Percentiles rank a stretch among this genome's conserved stretches.
phyloP scores from a whole-genome alignment of 768 basidiomycete species.

The Suillus plorans region DNA sequence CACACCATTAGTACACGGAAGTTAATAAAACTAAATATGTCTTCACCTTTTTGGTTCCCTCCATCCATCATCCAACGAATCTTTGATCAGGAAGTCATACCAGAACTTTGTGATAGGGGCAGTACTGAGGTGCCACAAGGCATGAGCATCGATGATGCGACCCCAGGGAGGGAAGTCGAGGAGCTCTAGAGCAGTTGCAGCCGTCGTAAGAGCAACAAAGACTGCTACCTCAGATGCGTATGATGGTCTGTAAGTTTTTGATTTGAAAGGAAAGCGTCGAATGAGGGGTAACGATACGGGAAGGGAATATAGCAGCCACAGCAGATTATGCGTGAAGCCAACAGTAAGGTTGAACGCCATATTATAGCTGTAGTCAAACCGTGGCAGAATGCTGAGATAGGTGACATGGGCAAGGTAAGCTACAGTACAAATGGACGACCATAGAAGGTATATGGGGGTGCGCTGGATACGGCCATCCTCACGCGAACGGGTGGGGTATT shows the following conservation, averaged over 20 bases:
- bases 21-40: slow-evolving; percentile 4
- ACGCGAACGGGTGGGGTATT: slow-evolving; percentile 48
- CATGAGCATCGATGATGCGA: slow-evolving; percentile 85
- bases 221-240: slow-evolving; percentile 54
- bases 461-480: slow-evolving; percentile 23
- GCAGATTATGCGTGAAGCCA: slow-evolving; percentile 73
- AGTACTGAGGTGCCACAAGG: slow-evolving; percentile 90
- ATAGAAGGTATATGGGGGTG: slow-evolving; percentile 27
- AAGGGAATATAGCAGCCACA: slow-evolving; percentile 79
- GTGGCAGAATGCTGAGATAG: slow-evolving; percentile 72
- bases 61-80: slow-evolving; percentile 73
- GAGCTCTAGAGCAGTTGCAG: slow-evolving; percentile 78
- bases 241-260: slow-evolving; percentile 57
- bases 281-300: slow-evolving; percentile 48
- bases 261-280: slow-evolving; percentile 52
- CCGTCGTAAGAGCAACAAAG: slow-evolving; percentile 69
- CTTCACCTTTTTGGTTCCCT: slow-evolving; percentile 37
- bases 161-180: slow-evolving; percentile 86
- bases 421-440: slow-evolving; percentile 54
- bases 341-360: slow-evolving; percentile 78
- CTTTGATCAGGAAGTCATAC: slow-evolving; percentile 83
- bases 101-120: slow-evolving; percentile 74
- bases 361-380: slow-evolving; percentile 95
- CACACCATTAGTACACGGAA: slow-evolving; percentile 10
- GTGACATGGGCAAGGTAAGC: slow-evolving; percentile 69